Conservation (phyloP, 2,329 filamentous ascomycete genomes). For the Cadophora sp. region DNA sequence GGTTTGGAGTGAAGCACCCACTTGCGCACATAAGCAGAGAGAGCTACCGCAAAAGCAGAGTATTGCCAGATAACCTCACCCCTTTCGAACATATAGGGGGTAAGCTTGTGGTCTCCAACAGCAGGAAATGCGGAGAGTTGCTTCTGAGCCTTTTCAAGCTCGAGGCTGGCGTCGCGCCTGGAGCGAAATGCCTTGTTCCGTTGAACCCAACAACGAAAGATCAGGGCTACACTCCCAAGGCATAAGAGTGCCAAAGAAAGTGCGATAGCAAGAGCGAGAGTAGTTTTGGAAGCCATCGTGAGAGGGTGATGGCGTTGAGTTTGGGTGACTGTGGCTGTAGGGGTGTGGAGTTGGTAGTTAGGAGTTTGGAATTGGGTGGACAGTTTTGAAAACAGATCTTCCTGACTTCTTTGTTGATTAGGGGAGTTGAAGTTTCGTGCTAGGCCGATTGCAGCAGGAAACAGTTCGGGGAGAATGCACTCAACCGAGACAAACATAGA, state of each 20-base stretch:
- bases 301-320: not conserved
- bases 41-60: not conserved
- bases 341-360: too few relatives aligned
- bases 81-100: not conserved
- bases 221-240: not conserved
- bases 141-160: not conserved
- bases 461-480: not conserved
- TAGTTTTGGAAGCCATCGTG: constrained; percentile 3
- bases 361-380: too few relatives aligned
- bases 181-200: not conserved
- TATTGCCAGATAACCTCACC: not conserved
- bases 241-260: not conserved
- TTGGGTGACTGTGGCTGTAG: too few relatives aligned
- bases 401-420: not conserved
- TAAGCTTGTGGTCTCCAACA: too few relatives aligned
- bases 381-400: too few relatives aligned
- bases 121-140: not conserved
- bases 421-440: not conserved
- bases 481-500: not conserved
- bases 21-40: not conserved
- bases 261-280: constrained; percentile 4
- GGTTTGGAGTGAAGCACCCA: not conserved
- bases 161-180: too few relatives aligned
- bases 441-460: not conserved
- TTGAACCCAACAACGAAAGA: not conserved